Conservation (phyloP, 179 eudicot genomes). For the Carnegiea gigantea region DNA sequence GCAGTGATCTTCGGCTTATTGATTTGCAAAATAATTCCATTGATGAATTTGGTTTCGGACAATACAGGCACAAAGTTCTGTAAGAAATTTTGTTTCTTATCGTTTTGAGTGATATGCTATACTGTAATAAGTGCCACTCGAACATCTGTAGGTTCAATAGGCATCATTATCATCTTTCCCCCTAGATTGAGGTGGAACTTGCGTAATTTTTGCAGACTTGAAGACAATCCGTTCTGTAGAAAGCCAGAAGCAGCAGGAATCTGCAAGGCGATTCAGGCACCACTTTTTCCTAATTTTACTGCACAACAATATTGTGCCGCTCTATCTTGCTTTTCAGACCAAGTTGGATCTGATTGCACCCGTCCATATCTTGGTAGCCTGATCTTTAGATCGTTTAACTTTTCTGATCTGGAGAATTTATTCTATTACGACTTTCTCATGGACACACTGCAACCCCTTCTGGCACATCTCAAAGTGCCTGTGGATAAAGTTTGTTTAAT, state of each 20-base stretch:
- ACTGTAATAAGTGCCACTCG: not conserved
- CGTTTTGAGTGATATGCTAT: not conserved
- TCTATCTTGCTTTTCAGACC: conserved; percentile 37
- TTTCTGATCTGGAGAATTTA: conserved; percentile 47
- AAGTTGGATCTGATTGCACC: conserved; percentile 50
- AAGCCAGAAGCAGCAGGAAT: conserved; percentile 33
- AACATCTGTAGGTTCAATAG: not conserved
- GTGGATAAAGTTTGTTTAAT: conserved; percentile 58
- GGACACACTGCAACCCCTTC: conserved; percentile 31
- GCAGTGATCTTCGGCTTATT: conserved; percentile 44
- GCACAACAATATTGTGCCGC: conserved; percentile 39
- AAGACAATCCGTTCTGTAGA: conserved; percentile 46
- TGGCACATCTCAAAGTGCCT: conserved; percentile 36
- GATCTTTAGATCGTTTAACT: conserved; percentile 53
- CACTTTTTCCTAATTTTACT: conserved; percentile 28
- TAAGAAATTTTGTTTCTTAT: conserved; percentile 13
- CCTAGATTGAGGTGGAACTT: conserved; percentile 5
- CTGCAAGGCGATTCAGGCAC: conserved; percentile 31
- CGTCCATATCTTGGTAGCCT: conserved; percentile 62
- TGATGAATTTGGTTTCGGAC: conserved; percentile 30
- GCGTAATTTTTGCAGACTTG: conserved; percentile 46
- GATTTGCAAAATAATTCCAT: conserved; percentile 60
- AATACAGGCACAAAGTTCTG: conserved; percentile 29
- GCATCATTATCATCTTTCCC: not conserved
- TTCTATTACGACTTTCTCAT: conserved; percentile 36